Evolutionary conservation across 257 asterid species (phyloP).

Genomic region (Petunia axillaris): DNA sequence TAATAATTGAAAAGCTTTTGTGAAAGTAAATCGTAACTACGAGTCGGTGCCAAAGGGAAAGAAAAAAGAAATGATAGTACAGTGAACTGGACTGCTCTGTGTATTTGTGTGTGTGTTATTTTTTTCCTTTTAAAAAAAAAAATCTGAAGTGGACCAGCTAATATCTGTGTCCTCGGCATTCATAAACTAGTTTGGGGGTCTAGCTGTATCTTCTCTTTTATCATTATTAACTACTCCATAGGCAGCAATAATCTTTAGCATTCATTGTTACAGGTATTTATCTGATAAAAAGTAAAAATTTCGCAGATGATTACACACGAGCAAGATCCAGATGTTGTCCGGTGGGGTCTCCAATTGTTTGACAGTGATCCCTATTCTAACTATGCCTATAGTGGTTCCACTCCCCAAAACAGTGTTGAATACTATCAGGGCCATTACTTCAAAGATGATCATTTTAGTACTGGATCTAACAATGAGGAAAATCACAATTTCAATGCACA

Average conservation of each 20-base stretch:
- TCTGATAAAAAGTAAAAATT: slow-evolving; percentile 22
- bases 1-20: neutral
- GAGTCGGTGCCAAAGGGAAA: neutral
- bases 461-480: slow-evolving; percentile 45
- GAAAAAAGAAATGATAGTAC: neutral
- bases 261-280: slow-evolving; percentile 28
- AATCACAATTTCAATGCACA: slow-evolving; percentile 43
- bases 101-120: neutral
- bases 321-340: slow-evolving; percentile 91
- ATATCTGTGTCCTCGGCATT: neutral
- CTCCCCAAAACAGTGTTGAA: slow-evolving; percentile 50
- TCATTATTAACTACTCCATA: slow-evolving; percentile 23
- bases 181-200: slow-evolving; percentile 8
- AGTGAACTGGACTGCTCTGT: neutral
- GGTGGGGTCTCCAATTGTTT: slow-evolving; percentile 94
- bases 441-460: slow-evolving; percentile 53
- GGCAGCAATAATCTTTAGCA: slow-evolving; percentile 36
- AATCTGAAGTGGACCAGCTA: slow-evolving; percentile 15
- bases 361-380: slow-evolving; percentile 88
- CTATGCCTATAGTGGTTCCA: slow-evolving; percentile 61
- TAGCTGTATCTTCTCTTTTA: slow-evolving; percentile 19
- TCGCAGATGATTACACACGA: slow-evolving; percentile 70
- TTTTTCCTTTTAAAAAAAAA: neutral
- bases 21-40: neutral
- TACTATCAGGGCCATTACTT: slow-evolving; percentile 57